A percentile compares a stretch with the other conserved stretches of the same genome.
phyloP scores from a whole-genome alignment of 192 early-diverging fungal genomes.

The Oehlia diaphana region DNA sequence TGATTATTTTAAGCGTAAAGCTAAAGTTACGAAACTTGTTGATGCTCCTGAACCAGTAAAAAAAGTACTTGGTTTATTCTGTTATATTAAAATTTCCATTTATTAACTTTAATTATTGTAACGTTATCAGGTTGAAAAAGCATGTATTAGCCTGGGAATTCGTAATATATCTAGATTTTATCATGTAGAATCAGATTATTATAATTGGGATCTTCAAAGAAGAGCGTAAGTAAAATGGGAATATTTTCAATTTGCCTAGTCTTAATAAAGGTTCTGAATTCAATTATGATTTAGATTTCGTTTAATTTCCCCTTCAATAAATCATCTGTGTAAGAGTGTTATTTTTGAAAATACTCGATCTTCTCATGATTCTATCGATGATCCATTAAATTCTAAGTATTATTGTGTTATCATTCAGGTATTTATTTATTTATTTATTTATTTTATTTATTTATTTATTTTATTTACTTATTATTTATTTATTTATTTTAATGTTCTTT shows the following conservation, averaged over 20 bases:
- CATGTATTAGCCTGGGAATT: conserved; percentile 13
- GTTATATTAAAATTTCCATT: background rate
- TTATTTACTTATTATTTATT: background rate
- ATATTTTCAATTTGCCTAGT: background rate
- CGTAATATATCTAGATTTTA: conserved; percentile 48
- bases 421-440: conserved; percentile 11
- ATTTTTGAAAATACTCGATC: conserved; percentile 88
- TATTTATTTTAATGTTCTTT: background rate
- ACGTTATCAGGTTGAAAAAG: conserved; percentile 4
- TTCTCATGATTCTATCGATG: conserved; percentile 48
- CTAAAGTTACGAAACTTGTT: background rate
- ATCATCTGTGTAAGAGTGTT: conserved; percentile 88
- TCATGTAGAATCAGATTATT: conserved; percentile 75
- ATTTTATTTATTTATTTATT: background rate
- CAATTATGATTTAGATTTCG: conserved; percentile 40
- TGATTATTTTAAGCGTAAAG: background rate
- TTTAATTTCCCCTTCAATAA: conserved; percentile 65
- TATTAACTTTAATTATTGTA: background rate
- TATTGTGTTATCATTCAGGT: conserved; percentile 73
- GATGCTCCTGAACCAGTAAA: background rate
- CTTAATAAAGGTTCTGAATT: background rate
- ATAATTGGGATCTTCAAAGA: conserved; percentile 72
- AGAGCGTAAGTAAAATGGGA: conserved; percentile 59
- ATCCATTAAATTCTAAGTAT: conserved; percentile 58
- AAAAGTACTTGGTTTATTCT: background rate